Percentiles rank a stretch among this genome's conserved stretches.
Evolutionary conservation across 257 asterid genomes (phyloP).

Genomic region (Ilex asprella): DNA sequence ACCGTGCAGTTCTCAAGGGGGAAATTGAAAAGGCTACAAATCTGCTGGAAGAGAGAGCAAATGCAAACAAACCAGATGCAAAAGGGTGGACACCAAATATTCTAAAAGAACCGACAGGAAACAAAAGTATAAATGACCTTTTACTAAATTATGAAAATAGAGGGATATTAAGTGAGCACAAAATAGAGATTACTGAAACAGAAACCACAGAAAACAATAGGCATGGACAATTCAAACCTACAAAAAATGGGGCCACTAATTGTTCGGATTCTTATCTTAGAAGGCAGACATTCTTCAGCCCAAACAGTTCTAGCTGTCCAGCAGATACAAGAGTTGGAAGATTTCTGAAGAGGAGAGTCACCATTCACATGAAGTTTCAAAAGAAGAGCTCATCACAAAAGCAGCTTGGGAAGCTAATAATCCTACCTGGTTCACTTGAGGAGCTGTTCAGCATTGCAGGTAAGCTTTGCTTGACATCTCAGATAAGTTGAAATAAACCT

Average conservation of each 20-base stretch:
- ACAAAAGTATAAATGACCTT: conserved; percentile 37
- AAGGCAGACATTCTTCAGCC: conserved; percentile 19
- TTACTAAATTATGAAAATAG: conserved; percentile 27
- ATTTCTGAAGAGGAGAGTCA: conserved; percentile 54
- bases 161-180: conserved; percentile 25
- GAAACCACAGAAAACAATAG: conserved; percentile 10
- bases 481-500: background rate
- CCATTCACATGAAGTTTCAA: conserved; percentile 51
- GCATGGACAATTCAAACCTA: conserved; percentile 7
- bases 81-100: conserved; percentile 41
- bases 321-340: conserved; percentile 18
- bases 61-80: conserved; percentile 4
- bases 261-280: conserved; percentile 15
- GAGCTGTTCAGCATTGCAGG: conserved; percentile 3
- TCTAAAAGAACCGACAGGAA: conserved; percentile 29
- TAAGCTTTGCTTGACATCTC: background rate
- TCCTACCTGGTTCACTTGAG: background rate
- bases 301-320: conserved; percentile 22
- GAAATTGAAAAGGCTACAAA: conserved; percentile 37
- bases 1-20: conserved; percentile 36
- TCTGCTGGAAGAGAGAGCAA: conserved; percentile 44
- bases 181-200: conserved; percentile 19
- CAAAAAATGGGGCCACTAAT: conserved; percentile 16
- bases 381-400: conserved; percentile 20
- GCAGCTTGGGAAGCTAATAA: conserved; percentile 13